phyloP scores from a whole-genome alignment of 2,329 filamentous ascomycete genomes.

The Botrytis squamosa region DNA sequence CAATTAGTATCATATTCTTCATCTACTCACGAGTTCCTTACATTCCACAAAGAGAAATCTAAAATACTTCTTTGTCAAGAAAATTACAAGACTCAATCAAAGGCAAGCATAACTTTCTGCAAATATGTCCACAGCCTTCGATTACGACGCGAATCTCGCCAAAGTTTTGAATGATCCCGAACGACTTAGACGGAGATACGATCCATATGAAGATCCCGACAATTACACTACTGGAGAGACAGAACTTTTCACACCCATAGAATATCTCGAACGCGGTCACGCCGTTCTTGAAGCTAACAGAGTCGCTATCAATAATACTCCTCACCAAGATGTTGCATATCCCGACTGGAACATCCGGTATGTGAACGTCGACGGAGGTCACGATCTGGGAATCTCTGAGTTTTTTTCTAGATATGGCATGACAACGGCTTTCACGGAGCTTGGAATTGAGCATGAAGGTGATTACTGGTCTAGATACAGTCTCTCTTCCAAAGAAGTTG shows the following conservation, averaged over 20 bases:
- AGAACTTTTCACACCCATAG: not conserved
- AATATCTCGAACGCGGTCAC: not conserved
- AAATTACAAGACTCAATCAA: not conserved
- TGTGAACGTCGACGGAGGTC: not conserved
- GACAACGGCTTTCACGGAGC: not conserved
- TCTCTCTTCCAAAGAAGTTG: not conserved
- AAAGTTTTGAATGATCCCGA: not conserved
- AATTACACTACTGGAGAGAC: not conserved
- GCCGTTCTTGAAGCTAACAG: not conserved
- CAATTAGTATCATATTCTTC: not conserved
- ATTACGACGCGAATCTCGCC: conserved; percentile 1
- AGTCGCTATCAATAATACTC: not conserved
- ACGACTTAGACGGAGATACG: not conserved
- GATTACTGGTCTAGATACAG: not conserved
- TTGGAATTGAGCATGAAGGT: not conserved
- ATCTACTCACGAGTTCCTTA: not conserved
- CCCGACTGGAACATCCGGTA: not conserved
- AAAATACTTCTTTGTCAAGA: not conserved
- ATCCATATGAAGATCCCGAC: not conserved
- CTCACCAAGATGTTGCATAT: not conserved
- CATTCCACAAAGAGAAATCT: not conserved
- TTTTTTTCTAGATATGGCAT: not conserved
- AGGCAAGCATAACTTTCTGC: not conserved
- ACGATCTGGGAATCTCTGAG: not conserved
- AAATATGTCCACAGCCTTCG: not conserved